phyloP scores from a whole-genome alignment of 192 early-diverging fungal species.

The Pilaira anomala region DNA sequence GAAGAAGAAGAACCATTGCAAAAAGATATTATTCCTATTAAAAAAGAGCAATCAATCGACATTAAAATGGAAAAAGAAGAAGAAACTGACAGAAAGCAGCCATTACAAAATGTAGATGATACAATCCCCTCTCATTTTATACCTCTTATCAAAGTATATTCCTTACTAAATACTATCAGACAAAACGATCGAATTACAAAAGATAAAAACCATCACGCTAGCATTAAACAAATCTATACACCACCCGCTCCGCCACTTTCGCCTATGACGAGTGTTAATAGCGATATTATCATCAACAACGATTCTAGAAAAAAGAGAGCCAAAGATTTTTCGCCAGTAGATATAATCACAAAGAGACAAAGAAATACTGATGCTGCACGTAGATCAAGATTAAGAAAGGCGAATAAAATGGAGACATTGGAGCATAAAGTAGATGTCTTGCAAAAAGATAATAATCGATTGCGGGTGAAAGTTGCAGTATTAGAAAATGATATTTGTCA shows the following conservation, averaged over 20 bases:
- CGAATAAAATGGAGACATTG: slow-evolving; percentile 15
- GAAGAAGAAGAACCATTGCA: no score
- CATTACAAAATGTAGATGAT: neutral
- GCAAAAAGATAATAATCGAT: slow-evolving; percentile 9
- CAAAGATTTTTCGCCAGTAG: neutral
- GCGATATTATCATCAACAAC: neutral
- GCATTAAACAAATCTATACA: neutral
- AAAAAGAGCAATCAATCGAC: no score
- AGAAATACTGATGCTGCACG: slow-evolving; percentile 28
- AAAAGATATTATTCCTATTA: no score
- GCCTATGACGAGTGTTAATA: neutral
- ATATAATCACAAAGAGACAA: slow-evolving; percentile 24
- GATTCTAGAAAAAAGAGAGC: neutral
- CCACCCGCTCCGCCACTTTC: neutral
- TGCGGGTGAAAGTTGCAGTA: slow-evolving; percentile 12
- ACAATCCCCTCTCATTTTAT: slow-evolving; percentile 6
- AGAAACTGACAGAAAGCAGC: neutral
- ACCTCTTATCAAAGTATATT: slow-evolving; percentile 11
- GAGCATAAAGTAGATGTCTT: slow-evolving; percentile 20
- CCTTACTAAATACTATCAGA: neutral
- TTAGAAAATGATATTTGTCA: slow-evolving; percentile 11
- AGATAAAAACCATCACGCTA: neutral
- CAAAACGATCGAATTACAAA: neutral
- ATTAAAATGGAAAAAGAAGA: neutral
- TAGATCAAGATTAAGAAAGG: slow-evolving; percentile 24